phyloP scores from a whole-genome alignment of 805 yeast species.

The Kuraishia capsulata region DNA sequence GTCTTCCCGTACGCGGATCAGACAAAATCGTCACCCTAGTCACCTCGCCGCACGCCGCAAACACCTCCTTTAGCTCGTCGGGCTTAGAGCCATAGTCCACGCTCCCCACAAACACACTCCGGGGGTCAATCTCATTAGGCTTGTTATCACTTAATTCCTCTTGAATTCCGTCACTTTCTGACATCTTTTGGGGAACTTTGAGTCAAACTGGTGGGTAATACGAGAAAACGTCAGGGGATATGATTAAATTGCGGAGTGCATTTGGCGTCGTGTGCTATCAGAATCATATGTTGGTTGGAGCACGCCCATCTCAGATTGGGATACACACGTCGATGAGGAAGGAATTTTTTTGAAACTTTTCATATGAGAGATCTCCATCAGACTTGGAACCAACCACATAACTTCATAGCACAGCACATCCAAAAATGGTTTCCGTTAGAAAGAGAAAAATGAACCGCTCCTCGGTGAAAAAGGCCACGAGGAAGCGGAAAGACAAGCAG shows the following conservation, averaged over 20 bases:
- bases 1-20: conserved; percentile 65
- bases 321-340: too few relatives aligned
- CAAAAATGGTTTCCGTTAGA: conserved; percentile 47
- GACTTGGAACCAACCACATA: too few relatives aligned
- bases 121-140: conserved; percentile 9
- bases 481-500: conserved; percentile 62
- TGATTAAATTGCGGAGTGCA: too few relatives aligned
- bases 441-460: conserved; percentile 77
- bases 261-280: too few relatives aligned
- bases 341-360: too few relatives aligned
- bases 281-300: too few relatives aligned
- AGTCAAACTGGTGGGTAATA: too few relatives aligned
- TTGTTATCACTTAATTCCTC: conserved; percentile 66
- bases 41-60: conserved; percentile 58
- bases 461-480: conserved; percentile 58
- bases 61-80: conserved; percentile 66
- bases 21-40: conserved; percentile 71
- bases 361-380: too few relatives aligned
- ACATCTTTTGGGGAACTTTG: too few relatives aligned
- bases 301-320: too few relatives aligned
- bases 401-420: too few relatives aligned
- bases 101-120: conserved; percentile 79
- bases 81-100: conserved; percentile 75
- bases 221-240: too few relatives aligned
- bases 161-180: conserved; percentile 5